Conservation (phyloP, 352 stramenopile genomes). For the Phytophthora melonis region DNA sequence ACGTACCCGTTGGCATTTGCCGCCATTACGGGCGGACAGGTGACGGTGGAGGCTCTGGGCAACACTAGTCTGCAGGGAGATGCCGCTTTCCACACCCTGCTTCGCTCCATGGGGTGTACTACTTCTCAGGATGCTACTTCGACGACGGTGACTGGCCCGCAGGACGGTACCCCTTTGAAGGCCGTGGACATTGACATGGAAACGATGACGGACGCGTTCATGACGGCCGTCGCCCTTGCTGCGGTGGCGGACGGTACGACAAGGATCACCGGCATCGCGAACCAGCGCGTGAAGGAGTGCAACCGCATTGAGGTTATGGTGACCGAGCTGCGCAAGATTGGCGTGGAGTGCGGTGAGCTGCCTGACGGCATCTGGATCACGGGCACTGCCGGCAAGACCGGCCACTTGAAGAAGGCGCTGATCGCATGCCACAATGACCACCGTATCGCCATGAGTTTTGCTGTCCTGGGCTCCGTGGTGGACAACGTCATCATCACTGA, state of each 20-base stretch:
- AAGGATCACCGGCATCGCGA: constrained; percentile 98
- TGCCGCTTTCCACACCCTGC: constrained; percentile 93
- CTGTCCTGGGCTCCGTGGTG: constrained; percentile 92
- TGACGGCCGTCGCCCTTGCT: constrained; percentile 96
- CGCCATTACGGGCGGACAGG: constrained; percentile 95
- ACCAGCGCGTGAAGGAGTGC: constrained; percentile 98
- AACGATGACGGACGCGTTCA: constrained; percentile 98
- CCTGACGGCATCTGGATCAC: constrained; percentile 85
- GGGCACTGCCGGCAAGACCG: constrained; percentile 59
- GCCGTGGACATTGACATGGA: constrained; percentile 97
- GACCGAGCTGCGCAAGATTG: constrained; percentile 95
- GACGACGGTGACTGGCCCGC: constrained; percentile 83
- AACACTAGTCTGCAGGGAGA: constrained; percentile 95
- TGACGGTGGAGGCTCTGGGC: constrained; percentile 96
- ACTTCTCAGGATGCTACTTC: constrained; percentile 67
- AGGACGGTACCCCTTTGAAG: constrained; percentile 71
- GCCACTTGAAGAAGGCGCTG: constrained; percentile 61
- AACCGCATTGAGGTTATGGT: constrained; percentile 99
- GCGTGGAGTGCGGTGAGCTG: constrained; percentile 83
- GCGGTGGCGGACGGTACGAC: constrained; percentile 96
- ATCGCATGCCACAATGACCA: constrained; percentile 97
- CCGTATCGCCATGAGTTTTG: constrained; percentile 99
- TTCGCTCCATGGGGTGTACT: constrained; percentile 82
- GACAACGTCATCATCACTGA: constrained; percentile 96
- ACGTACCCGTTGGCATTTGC: constrained; percentile 97